Conservation (phyloP, 345 rosid species). For the Pistacia vera region DNA sequence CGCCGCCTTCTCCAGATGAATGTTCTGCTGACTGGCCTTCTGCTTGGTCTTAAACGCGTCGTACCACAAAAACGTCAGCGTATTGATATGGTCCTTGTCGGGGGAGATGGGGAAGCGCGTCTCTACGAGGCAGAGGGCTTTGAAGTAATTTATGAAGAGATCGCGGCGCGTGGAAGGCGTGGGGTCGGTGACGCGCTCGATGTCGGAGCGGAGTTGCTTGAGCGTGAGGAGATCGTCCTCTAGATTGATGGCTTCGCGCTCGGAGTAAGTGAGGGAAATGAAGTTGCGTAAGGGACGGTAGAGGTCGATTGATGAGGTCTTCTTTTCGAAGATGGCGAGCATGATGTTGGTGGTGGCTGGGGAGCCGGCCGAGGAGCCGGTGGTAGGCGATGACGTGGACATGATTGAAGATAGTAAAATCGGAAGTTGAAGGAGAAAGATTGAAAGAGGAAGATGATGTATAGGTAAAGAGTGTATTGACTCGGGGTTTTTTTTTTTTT, state of each 20-base stretch:
- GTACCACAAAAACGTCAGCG: slow-evolving; percentile 78
- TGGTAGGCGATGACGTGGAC: slow-evolving; percentile 48
- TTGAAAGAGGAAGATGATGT: neutral
- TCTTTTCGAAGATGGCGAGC: slow-evolving; percentile 96
- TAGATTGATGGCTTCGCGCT: slow-evolving; percentile 91
- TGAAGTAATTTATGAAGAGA: slow-evolving; percentile 69
- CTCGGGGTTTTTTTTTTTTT: neutral
- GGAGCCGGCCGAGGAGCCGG: slow-evolving; percentile 34
- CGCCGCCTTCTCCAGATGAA: slow-evolving; percentile 93
- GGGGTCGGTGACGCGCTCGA: slow-evolving; percentile 76
- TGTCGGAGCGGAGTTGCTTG: slow-evolving; percentile 73
- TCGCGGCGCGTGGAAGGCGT: slow-evolving; percentile 83
- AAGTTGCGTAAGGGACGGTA: slow-evolving; percentile 96
- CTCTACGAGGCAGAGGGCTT: slow-evolving; percentile 79
- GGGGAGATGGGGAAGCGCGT: slow-evolving; percentile 97
- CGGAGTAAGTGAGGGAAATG: slow-evolving; percentile 76
- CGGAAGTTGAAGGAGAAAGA: neutral
- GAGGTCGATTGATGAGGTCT: slow-evolving; percentile 70
- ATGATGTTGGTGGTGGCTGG: slow-evolving; percentile 68
- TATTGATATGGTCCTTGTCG: slow-evolving; percentile 74
- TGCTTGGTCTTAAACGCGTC: slow-evolving; percentile 90
- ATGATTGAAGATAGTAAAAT: slow-evolving; percentile 30
- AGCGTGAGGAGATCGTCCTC: slow-evolving; percentile 90
- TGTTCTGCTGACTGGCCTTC: slow-evolving; percentile 87
- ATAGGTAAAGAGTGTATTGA: neutral